Percentiles rank a stretch among this genome's conserved stretches.
These are phyloP conservation scores for Colletotrichum karsti DNA, from an alignment of 2,329 filamentous ascomycete genomes.

Conservation along the genomic window DNA sequence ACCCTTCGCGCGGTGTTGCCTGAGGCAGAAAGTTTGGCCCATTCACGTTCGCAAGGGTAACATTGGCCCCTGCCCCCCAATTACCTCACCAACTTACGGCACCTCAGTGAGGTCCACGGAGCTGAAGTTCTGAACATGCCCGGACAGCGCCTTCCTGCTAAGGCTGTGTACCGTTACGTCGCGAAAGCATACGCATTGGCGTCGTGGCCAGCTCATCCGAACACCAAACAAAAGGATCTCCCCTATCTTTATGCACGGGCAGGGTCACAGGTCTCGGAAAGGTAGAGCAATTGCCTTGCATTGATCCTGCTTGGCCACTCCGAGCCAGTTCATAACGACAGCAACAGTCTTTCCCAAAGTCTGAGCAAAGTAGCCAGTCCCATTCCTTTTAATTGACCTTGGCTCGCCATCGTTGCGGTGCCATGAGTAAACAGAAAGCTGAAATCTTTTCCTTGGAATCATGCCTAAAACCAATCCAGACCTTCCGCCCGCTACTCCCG, in stretches of 20 bases:
- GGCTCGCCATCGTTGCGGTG: conserved; percentile 27
- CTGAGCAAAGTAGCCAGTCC: conserved; percentile 29
- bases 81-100: neutral
- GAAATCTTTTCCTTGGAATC: conserved; percentile 31
- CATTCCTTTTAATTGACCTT: conserved; percentile 28
- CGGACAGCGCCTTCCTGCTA: no score
- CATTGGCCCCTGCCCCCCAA: neutral
- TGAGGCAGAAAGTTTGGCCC: conserved; percentile 22
- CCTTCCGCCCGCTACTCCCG: conserved; percentile 11
- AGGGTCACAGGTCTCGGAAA: neutral
- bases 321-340: conserved; percentile 16
- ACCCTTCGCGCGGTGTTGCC: conserved; percentile 18
- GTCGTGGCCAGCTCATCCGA: no score
- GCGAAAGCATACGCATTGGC: no score
- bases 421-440: conserved; percentile 29
- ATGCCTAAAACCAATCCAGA: conserved; percentile 29
- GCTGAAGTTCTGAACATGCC: no score
- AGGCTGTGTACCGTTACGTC: no score
- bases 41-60: no score
- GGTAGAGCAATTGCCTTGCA: neutral
- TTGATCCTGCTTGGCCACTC: conserved; percentile 12
- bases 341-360: conserved; percentile 24
- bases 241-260: neutral
- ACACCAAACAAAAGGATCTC: no score
- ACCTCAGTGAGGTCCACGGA: no score